phyloP scores from a whole-genome alignment of 257 asterid species.

The Agastache rugosa region DNA sequence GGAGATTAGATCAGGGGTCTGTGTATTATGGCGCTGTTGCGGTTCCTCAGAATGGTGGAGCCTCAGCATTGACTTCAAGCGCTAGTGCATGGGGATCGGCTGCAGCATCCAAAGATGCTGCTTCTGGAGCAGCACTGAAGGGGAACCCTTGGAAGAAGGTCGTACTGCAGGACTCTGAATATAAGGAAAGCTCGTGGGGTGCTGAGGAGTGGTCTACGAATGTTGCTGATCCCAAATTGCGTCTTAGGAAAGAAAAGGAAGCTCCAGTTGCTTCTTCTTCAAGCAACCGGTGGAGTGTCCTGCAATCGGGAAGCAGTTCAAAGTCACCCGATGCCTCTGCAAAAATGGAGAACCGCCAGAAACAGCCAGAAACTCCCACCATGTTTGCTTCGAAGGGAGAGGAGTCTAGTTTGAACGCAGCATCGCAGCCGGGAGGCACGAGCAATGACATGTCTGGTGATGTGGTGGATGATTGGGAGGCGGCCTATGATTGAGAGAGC shows the following conservation, averaged over 20 bases:
- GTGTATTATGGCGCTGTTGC: constrained; percentile 80
- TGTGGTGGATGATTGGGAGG: constrained; percentile 95
- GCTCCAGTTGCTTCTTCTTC: constrained; percentile 51
- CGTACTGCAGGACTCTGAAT: constrained; percentile 60
- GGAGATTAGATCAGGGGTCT: constrained; percentile 98
- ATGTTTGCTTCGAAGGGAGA: constrained; percentile 37
- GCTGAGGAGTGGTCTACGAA: constrained; percentile 65
- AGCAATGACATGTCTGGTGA: constrained; percentile 45
- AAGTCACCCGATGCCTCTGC: constrained; percentile 41
- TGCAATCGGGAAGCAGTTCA: constrained; percentile 58
- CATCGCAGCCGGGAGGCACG: constrained; percentile 38
- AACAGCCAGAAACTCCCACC: constrained; percentile 39
- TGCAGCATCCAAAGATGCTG: constrained; percentile 51
- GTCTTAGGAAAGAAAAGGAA: constrained; percentile 51
- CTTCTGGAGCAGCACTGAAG: constrained; percentile 46
- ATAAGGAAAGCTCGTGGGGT: constrained; percentile 69
- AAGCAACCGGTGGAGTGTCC: constrained; percentile 76
- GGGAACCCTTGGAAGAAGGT: constrained; percentile 82
- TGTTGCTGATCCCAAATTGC: constrained; percentile 44
- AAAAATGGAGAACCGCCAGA: constrained; percentile 33
- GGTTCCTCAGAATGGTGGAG: constrained; percentile 55
- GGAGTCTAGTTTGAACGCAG: constrained; percentile 29
- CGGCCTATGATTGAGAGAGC: constrained; percentile 64
- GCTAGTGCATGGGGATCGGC: constrained; percentile 66
- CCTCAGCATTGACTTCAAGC: constrained; percentile 42